These are phyloP conservation scores for Plasmodium adleri DNA, from an alignment of 169 alveolate genomes.

Conservation along the genomic window DNA sequence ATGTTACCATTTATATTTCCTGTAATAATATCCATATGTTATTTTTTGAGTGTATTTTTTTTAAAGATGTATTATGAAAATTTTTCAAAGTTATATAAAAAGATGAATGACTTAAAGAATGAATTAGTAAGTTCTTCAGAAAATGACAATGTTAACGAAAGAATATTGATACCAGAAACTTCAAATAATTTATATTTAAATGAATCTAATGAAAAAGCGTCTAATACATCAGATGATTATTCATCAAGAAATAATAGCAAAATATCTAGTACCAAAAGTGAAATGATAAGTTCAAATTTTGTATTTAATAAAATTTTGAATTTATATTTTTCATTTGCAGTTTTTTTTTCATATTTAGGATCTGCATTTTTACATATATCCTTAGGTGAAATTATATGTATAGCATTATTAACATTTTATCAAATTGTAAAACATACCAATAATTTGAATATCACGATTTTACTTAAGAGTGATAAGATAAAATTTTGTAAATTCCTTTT, in stretches of 20 bases:
- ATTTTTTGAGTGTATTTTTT: constrained; percentile 44
- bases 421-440: constrained; percentile 61
- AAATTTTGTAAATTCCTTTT: constrained; percentile 37
- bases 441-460: constrained; percentile 26
- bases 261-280: constrained; percentile 59
- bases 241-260: constrained; percentile 47
- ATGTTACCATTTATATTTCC: constrained; percentile 72
- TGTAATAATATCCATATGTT: constrained; percentile 8
- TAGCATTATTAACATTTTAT: constrained; percentile 42
- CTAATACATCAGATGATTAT: constrained; percentile 68
- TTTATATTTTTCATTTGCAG: constrained; percentile 42
- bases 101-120: constrained; percentile 14
- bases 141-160: constrained; percentile 18
- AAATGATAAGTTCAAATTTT: constrained; percentile 56
- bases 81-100: constrained; percentile 48
- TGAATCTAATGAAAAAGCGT: constrained; percentile 39
- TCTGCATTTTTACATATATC: constrained; percentile 48
- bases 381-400: constrained; percentile 52
- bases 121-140: constrained; percentile 38
- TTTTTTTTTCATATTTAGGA: constrained; percentile 21
- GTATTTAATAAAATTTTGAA: constrained; percentile 28
- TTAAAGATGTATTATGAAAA: constrained; percentile 48
- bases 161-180: constrained; percentile 46
- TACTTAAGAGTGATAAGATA: constrained; percentile 18
- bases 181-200: constrained; percentile 52